Evolutionary conservation across 495 filamentous ascomycete species (phyloP), one percentile per base, ranked within the genome.

Genomic region (Aspergillus wentii): DNA sequence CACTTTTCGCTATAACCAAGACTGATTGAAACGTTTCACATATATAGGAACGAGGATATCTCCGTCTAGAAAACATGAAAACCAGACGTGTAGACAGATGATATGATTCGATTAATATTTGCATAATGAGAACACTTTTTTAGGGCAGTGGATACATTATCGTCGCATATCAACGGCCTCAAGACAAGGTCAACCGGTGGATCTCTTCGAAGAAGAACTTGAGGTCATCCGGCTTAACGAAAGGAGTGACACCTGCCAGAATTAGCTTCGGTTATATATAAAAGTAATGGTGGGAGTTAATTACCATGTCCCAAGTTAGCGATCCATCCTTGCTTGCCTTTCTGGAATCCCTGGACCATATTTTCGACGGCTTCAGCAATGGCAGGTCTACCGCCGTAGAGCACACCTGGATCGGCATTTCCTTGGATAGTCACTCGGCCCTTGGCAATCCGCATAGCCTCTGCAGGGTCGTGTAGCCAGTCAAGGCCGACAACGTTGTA

Each of bases 401-500:
- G 69, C 28, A 92, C 77, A 18, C 92, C 92, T 0, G 92, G 94
- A 53, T 98, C 92, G 17, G 90, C 88, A 59, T 98, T 97, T 21
- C 92, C 92, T 58, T 98, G 92, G 32, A 98, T 65, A 0, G 85
- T 83, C 14, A 92, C 74, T 43, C 92, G 68, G 40, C 83, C 73
- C 41, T 79, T 75, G 40, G 90, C 86, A 48, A 86, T 73, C 46
- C 73, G 79, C 46, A 83, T 78, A 17, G 94, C 88, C 46, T 94
- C 78, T 4, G 80, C 84, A 3, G 92, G 86, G 53, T 90, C 88
- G 44, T 95, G 86, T 17, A 90, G 76, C 92, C 92, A 98, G 60
- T 98, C 92, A 39, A 98, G 69, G 17, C 94, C 85, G 34, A 98
- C 82, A 20, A 95, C 86, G 46, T 97, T 80, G 64, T 97, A 98